Evolutionary conservation across 345 rosid genomes (phyloP).

Genomic region (Hibiscus mutabilis): DNA sequence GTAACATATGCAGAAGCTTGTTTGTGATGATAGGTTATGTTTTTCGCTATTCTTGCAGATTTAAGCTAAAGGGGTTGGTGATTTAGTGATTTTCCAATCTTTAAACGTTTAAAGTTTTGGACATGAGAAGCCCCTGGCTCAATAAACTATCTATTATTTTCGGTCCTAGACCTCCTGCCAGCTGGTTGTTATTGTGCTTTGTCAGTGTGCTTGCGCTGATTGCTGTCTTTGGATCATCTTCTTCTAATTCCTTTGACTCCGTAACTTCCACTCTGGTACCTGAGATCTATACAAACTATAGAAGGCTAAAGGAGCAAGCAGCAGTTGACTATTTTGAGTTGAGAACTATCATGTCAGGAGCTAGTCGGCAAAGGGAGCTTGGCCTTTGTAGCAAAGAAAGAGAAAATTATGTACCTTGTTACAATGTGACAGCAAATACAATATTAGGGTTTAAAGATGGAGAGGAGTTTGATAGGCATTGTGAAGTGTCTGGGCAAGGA

Average conservation of each 20-base stretch:
- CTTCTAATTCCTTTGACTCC: constrained; percentile 48
- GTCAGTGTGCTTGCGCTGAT: constrained; percentile 60
- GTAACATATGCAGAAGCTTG: constrained; percentile 24
- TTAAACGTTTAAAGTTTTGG: constrained; percentile 28
- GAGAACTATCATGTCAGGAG: constrained; percentile 52
- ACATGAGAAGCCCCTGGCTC: constrained; percentile 89
- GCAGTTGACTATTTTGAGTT: constrained; percentile 75
- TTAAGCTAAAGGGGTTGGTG: constrained; percentile 19
- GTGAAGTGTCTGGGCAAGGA: constrained; percentile 48
- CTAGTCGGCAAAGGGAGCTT: constrained; percentile 50
- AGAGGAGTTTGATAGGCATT: constrained; percentile 88
- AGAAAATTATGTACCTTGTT: constrained; percentile 88
- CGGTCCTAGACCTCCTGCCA: constrained; percentile 60
- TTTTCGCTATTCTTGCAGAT: constrained; percentile 28
- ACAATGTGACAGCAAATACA: constrained; percentile 68
- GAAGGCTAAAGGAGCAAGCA: constrained; percentile 88
- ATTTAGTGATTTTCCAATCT: constrained; percentile 24
- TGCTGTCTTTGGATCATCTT: constrained; percentile 62
- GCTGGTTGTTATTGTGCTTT: constrained; percentile 58
- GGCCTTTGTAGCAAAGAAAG: constrained; percentile 79
- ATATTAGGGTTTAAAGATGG: constrained; percentile 70
- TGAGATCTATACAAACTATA: constrained; percentile 57
- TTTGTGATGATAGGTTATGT: constrained; percentile 32
- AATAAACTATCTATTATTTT: constrained; percentile 49
- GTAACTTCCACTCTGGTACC: constrained; percentile 34